phyloP scores from a whole-genome alignment of 2,329 filamentous ascomycete species.

The Penicillium crustosum region DNA sequence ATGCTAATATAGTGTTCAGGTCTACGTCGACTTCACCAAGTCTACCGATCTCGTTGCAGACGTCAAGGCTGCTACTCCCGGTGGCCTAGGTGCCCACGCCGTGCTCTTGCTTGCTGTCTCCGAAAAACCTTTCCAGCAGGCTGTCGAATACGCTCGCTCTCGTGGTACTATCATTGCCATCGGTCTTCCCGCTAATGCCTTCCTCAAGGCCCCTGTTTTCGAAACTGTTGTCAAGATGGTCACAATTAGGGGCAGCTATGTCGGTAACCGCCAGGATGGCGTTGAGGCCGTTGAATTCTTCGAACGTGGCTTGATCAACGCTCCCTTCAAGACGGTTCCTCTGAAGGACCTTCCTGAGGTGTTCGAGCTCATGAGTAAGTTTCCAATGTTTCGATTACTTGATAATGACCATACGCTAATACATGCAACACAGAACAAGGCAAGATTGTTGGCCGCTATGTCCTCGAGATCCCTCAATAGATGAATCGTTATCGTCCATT shows the following conservation, averaged over 20 bases:
- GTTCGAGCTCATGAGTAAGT: slow-evolving; percentile 68
- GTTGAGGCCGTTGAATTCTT: slow-evolving; percentile 91
- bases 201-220: slow-evolving; percentile 81
- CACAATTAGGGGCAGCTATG: slow-evolving; percentile 87
- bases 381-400: neutral
- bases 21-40: slow-evolving; percentile 77
- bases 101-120: slow-evolving; percentile 81
- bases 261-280: slow-evolving; percentile 86
- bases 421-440: slow-evolving; percentile 32
- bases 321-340: slow-evolving; percentile 81
- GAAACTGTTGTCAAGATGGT: slow-evolving; percentile 88
- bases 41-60: slow-evolving; percentile 77
- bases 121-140: slow-evolving; percentile 95
- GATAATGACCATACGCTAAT: slow-evolving; percentile 18
- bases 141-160: slow-evolving; percentile 79
- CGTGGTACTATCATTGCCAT: slow-evolving; percentile 84
- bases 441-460: slow-evolving; percentile 46
- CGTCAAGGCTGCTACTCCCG: slow-evolving; percentile 75
- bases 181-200: slow-evolving; percentile 78
- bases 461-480: slow-evolving; percentile 46
- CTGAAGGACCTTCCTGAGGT: slow-evolving; percentile 76
- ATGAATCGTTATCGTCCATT: neutral
- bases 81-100: slow-evolving; percentile 81
- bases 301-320: slow-evolving; percentile 76
- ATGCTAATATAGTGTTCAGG: slow-evolving; percentile 24